Evolutionary conservation across 192 early-diverging fungal species (phyloP), one percentile per base, ranked within the genome.

Genomic region (Spizellomyces punctatus): DNA sequence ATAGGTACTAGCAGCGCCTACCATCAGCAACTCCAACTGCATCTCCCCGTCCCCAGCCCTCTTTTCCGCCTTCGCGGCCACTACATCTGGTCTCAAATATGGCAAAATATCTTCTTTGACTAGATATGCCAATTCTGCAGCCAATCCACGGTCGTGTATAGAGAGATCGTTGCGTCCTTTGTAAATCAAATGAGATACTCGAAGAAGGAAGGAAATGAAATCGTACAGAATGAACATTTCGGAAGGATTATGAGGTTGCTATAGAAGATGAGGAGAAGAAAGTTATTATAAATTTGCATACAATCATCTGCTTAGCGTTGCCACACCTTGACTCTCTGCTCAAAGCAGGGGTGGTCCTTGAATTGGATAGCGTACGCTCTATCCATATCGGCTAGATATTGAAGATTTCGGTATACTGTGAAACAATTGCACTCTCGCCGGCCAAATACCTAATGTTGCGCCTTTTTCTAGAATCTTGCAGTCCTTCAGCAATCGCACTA

Each of bases 161-260:
- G 77, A 75, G 8, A 78, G 63, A 19, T 81, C 72, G 12, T 62
- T 59, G 10, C 36, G 47, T 6, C 64, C 52, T n/a, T 58, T 66
- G 70, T 83, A 83, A 0, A 82, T 16, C 10, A 78, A 71, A 55
- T 76, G 61, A 1, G 80, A 61, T 6, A 76, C 60, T 9, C 72
- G 66, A 3, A 86, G 48, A 6, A 86, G 67, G 43, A 50, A 67
- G 2, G 82, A 77, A 10, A 86, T 43, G 44, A 85, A 81, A 57
- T 86, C 85, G 60, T 76, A 65, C 41, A 82, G 69, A 27, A 82
- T 83, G 44, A 85, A 82, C n/a, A 65, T 57, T 16, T 69, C 72
- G 5, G 43, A 19, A 43, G 77, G 71, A 4, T 63, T 44, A 50
- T 86, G 85, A 41, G 85, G 85, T 36, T 73, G 60, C 84, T 86